A percentile compares a stretch with the other conserved stretches of the same genome.
Evolutionary conservation across 1,139 yeast genomes (phyloP).

Genomic region (Blastobotrys persicus): DNA sequence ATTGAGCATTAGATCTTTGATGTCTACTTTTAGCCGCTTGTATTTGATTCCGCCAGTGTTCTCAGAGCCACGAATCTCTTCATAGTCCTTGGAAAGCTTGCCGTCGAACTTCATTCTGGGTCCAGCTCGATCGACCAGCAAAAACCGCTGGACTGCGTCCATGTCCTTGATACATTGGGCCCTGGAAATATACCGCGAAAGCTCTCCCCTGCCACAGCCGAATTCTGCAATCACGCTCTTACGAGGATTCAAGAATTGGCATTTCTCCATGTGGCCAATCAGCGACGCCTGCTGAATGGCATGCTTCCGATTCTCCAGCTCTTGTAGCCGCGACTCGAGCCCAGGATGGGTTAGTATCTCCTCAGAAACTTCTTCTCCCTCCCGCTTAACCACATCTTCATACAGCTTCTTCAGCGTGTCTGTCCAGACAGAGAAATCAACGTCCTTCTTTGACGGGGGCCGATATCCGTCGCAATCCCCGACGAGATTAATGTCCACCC

Average conservation of each 20-base stretch:
- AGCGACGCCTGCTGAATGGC: conserved; percentile 79
- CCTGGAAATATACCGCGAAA: conserved; percentile 63
- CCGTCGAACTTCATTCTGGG: conserved; percentile 77
- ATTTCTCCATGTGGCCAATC: conserved; percentile 60
- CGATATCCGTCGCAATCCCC: background rate
- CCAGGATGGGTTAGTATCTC: conserved; percentile 29
- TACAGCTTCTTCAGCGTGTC: conserved; percentile 34
- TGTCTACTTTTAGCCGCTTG: conserved; percentile 67
- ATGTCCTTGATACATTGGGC: conserved; percentile 38
- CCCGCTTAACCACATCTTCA: conserved; percentile 16
- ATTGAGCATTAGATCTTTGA: conserved; percentile 65
- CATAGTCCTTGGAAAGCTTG: conserved; percentile 57
- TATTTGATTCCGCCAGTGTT: conserved; percentile 39
- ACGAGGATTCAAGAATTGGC: conserved; percentile 37
- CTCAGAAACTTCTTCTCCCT: conserved; percentile 18
- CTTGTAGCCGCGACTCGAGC: conserved; percentile 43
- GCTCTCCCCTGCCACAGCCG: conserved; percentile 89
- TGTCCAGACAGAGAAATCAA: conserved; percentile 33
- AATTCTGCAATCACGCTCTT: conserved; percentile 59
- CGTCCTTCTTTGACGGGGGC: background rate
- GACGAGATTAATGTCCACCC: conserved; percentile 41
- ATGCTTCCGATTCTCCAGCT: conserved; percentile 65
- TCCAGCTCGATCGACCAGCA: conserved; percentile 73
- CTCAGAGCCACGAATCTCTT: conserved; percentile 30
- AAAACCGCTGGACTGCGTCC: conserved; percentile 41